Conservation (phyloP, 208 protist species). For the Naegleria gruberi region DNA sequence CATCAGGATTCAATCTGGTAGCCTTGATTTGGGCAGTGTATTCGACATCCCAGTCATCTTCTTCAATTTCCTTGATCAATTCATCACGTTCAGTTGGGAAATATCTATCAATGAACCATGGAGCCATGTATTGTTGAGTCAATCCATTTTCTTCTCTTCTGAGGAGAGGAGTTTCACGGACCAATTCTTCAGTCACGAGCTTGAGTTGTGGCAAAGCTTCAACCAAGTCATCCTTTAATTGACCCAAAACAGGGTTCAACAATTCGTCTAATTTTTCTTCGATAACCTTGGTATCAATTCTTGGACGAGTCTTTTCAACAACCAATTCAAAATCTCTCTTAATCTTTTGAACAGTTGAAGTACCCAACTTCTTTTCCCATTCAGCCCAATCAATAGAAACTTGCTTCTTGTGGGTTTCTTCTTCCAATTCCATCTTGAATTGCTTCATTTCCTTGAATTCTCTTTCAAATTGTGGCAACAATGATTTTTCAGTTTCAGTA, state of each 20-base stretch:
- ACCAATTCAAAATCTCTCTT: neutral
- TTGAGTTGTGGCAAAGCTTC: neutral
- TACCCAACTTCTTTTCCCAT: neutral
- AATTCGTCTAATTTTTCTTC: neutral
- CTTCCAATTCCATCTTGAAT: neutral
- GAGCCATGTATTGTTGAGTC: neutral
- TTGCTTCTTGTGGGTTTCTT: neutral
- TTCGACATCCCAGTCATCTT: neutral
- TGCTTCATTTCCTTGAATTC: neutral
- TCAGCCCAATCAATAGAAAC: slow-evolving; percentile 8
- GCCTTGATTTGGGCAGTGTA: neutral
- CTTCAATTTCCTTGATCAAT: slow-evolving; percentile 14
- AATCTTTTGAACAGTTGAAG: neutral
- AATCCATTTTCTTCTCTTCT: neutral
- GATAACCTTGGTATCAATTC: neutral
- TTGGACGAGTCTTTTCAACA: neutral
- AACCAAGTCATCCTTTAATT: neutral
- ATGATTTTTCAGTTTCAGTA: neutral
- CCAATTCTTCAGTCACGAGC: neutral
- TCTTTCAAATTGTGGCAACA: neutral
- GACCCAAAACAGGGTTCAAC: neutral
- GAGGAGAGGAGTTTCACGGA: neutral
- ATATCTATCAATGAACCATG: neutral
- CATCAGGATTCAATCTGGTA: slow-evolving; percentile 1
- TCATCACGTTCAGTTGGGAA: neutral